phyloP scores from a whole-genome alignment of 306 rosid genomes.

The Medicago arabica region DNA sequence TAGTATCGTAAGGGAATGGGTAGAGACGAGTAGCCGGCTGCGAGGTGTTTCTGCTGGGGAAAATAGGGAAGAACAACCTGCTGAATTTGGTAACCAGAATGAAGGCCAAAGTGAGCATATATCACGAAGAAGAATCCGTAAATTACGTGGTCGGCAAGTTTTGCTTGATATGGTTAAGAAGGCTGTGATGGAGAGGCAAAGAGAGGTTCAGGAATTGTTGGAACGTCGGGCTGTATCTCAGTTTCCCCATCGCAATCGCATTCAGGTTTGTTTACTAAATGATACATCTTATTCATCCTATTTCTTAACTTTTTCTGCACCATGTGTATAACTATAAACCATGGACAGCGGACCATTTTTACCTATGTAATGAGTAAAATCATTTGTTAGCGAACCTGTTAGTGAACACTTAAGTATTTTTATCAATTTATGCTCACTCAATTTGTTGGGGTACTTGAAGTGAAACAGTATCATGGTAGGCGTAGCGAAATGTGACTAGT shows the following conservation, averaged over 20 bases:
- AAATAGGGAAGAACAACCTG: constrained; percentile 68
- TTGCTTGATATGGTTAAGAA: constrained; percentile 90
- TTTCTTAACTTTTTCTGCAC: constrained; percentile 6
- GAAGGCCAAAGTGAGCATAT: constrained; percentile 65
- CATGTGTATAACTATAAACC: constrained; percentile 1
- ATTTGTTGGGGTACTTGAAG: background rate
- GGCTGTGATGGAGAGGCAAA: constrained; percentile 78
- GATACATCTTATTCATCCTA: constrained; percentile 11
- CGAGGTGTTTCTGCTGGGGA: constrained; percentile 59
- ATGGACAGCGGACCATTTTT: background rate
- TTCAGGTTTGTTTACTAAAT: constrained; percentile 68
- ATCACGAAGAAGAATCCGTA: constrained; percentile 73
- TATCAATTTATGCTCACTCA: constrained; percentile 14
- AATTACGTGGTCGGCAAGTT: constrained; percentile 86
- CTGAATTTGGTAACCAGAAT: constrained; percentile 64
- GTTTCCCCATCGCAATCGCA: constrained; percentile 95
- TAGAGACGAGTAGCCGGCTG: constrained; percentile 75
- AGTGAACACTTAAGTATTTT: background rate
- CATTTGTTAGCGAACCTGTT: background rate
- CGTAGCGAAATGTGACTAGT: constrained; percentile 19
- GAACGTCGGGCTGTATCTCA: constrained; percentile 76
- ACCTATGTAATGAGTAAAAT: constrained; percentile 25
- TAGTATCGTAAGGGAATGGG: constrained; percentile 86
- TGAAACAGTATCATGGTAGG: constrained; percentile 17
- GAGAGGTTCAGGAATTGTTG: constrained; percentile 73